These are phyloP conservation scores for Fusarium beomiforme DNA, from an alignment of 2,329 filamentous ascomycete genomes.

Conservation along the genomic window DNA sequence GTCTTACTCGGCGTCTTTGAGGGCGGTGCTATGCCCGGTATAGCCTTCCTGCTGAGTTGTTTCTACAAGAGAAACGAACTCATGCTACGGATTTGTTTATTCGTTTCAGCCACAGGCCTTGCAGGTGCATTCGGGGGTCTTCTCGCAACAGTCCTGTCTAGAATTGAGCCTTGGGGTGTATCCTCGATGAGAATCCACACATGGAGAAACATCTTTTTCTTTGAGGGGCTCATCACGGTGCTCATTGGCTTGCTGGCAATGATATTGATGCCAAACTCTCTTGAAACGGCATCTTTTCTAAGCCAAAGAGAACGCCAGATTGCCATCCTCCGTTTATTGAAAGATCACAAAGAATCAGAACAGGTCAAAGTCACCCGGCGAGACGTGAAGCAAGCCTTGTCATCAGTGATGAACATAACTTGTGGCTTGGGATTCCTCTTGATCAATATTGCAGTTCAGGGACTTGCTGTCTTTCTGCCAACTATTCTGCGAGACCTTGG, in stretches of 20 bases:
- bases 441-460: neutral
- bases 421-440: neutral
- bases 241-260: neutral
- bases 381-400: neutral
- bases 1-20: slow-evolving; percentile 72
- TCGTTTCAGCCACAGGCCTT: neutral
- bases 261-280: neutral
- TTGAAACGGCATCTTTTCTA: neutral
- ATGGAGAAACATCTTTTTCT: neutral
- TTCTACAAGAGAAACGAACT: slow-evolving; percentile 65
- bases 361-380: neutral
- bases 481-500: slow-evolving; percentile 52
- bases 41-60: slow-evolving; percentile 51
- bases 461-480: neutral
- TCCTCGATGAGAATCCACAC: neutral
- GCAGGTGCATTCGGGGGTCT: neutral
- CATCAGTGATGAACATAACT: slow-evolving; percentile 58
- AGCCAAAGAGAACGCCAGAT: neutral
- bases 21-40: slow-evolving; percentile 71
- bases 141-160: neutral
- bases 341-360: neutral
- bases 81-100: neutral
- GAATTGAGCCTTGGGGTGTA: neutral
- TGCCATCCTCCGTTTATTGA: neutral
- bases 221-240: neutral